Conservation (phyloP, 1,139 yeast genomes). For the Kodamaea arcana region DNA sequence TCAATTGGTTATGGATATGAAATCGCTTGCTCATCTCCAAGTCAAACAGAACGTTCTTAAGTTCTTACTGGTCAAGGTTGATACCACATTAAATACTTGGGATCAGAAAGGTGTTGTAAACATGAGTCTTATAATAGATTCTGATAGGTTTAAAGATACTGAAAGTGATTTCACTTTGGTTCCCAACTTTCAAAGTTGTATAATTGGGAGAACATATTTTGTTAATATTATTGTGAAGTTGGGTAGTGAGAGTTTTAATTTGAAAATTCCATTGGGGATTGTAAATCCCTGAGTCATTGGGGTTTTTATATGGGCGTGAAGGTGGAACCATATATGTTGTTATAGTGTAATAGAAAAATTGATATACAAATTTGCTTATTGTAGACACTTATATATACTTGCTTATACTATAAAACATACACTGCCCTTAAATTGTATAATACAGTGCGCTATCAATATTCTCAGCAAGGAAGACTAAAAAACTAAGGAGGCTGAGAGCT, state of each 20-base stretch:
- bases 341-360: too few species aligned
- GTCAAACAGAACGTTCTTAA: constrained; percentile 15
- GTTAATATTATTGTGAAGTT: constrained; percentile 15
- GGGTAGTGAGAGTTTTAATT: constrained; percentile 14
- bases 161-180: constrained; percentile 14
- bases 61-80: constrained; percentile 11
- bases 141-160: constrained; percentile 4
- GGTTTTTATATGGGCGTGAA: too few species aligned
- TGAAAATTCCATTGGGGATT: constrained; percentile 21
- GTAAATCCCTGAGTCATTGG: too few species aligned
- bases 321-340: too few species aligned
- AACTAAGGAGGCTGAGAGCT: too few species aligned
- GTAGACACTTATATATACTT: too few species aligned
- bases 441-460: too few species aligned
- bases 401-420: too few species aligned
- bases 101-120: constrained; percentile 4
- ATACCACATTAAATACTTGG: constrained; percentile 10
- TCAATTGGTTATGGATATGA: constrained; percentile 18
- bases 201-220: constrained; percentile 24
- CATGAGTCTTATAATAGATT: constrained; percentile 7
- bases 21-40: constrained; percentile 17
- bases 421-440: too few species aligned
- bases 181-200: constrained; percentile 27
- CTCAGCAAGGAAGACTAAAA: too few species aligned
- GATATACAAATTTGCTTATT: too few species aligned